A percentile compares a stretch with the other conserved stretches of the same genome.
Conservation (phyloP, 805 yeast genomes). For the Candida tallmaniae region DNA sequence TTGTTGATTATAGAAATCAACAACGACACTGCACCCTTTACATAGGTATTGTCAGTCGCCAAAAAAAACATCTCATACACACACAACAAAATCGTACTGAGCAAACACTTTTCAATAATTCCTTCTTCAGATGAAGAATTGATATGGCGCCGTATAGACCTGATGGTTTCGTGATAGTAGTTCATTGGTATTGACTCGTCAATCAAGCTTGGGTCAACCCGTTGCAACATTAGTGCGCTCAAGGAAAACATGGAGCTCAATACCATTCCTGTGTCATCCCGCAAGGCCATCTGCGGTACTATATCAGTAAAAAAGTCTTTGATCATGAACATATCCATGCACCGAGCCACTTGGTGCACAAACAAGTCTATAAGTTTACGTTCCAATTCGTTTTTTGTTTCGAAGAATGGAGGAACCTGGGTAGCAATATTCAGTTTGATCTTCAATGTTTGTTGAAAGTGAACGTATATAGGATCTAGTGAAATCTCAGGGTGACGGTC, state of each 20-base stretch:
- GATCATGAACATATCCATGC: conserved; percentile 30
- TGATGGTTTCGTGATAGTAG: conserved; percentile 34
- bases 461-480: conserved; percentile 5
- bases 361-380: conserved; percentile 30
- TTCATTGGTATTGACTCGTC: conserved; percentile 30
- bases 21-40: conserved; percentile 34
- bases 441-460: conserved; percentile 5
- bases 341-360: conserved; percentile 22
- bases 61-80: conserved; percentile 36
- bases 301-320: conserved; percentile 25
- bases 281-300: conserved; percentile 32
- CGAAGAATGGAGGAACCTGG: conserved; percentile 7
- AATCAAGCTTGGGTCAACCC: conserved; percentile 23
- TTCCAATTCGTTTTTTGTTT: conserved; percentile 21
- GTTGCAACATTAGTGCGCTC: conserved; percentile 30
- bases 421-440: conserved; percentile 2
- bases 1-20: conserved; percentile 24
- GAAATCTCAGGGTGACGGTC: conserved; percentile 7
- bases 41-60: conserved; percentile 33
- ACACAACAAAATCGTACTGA: conserved; percentile 34
- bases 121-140: conserved; percentile 22
- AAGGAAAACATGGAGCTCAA: conserved; percentile 32
- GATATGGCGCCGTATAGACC: conserved; percentile 27
- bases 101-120: conserved; percentile 29
- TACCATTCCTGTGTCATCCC: conserved; percentile 37